These are phyloP conservation scores for Syzygium syzygioides DNA, from an alignment of 441 rosid genomes.

Conservation along the genomic window DNA sequence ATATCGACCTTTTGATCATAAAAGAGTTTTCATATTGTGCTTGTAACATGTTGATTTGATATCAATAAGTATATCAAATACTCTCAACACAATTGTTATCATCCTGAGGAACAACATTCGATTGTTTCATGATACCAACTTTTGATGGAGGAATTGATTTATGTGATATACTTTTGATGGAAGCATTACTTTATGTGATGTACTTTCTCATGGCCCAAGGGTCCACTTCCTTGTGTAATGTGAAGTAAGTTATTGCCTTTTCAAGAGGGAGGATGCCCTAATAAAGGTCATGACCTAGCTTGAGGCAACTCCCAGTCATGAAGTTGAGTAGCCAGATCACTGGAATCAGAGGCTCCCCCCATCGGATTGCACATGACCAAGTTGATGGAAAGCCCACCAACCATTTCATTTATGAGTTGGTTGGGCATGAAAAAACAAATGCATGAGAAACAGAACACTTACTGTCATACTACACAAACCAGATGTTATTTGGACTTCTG, in stretches of 20 bases:
- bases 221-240: neutral
- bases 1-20: neutral
- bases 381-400: constrained; percentile 1
- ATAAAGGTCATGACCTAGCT: neutral
- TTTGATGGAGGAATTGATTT: neutral
- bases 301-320: neutral
- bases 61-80: neutral
- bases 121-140: neutral
- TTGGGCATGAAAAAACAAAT: neutral
- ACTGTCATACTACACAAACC: neutral
- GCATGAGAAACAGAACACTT: neutral
- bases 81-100: neutral
- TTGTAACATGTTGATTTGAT: neutral
- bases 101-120: neutral
- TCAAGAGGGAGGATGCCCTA: neutral
- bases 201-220: neutral
- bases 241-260: neutral
- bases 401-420: neutral
- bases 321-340: constrained; percentile 14
- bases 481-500: constrained; percentile 1
- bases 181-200: neutral
- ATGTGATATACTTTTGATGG: neutral
- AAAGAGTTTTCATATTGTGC: neutral
- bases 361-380: constrained; percentile 21
- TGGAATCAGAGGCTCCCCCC: constrained; percentile 8